Evolutionary conservation across 371 early-diverging fungal genomes (phyloP), one percentile per base, ranked within the genome.

Genomic region (Mortierella sp.): DNA sequence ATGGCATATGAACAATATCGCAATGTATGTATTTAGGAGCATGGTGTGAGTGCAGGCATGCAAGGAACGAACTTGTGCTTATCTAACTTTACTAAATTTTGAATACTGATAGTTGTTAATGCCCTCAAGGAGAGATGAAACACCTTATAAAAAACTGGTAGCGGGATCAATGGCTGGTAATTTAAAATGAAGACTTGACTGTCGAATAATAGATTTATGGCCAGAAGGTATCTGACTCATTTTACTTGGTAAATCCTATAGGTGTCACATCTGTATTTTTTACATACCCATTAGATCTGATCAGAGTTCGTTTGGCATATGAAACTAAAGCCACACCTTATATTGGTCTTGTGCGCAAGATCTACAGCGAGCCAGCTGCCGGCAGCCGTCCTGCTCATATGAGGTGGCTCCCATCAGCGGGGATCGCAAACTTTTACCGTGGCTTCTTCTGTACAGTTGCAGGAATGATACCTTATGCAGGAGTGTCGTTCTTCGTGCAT

Each of bases 391-490:
- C 67, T 1, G 60, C 60, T 8, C 45, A 19, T 4, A 33, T 61
- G 52, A 22, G 69, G 8, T 68, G 61, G 61, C 13, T 60, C 9
- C 62, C 70, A 32, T 41, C 32, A 11, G 15, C 38, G 0, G 40
- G 38, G 15, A 58, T 70, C 58, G 71, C 40, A 45, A 63, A 19
- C 47, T 84, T 41, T 60, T 99, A 97, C 84, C 88, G 97, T 21
- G 99, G 99, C 24, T 97, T 97, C 72, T 63, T 93, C 22, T 93
- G 97, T 3, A 92, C 98, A 0, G 83, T 98, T n/a, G 88, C 90
- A 70, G 99, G 99, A 13, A 98, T 98, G 88, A 86, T 98, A 4
- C 99, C 98, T 4, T 99, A 99, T 72, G 98, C 97, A 9, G 99
- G 99, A 19, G 95, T 95, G 4, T 93, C 96, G 2, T 96, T 97